Base-by-base conservation (phyloP, 176 grass and related monocot genomes). In the Carex parvula region DNA sequence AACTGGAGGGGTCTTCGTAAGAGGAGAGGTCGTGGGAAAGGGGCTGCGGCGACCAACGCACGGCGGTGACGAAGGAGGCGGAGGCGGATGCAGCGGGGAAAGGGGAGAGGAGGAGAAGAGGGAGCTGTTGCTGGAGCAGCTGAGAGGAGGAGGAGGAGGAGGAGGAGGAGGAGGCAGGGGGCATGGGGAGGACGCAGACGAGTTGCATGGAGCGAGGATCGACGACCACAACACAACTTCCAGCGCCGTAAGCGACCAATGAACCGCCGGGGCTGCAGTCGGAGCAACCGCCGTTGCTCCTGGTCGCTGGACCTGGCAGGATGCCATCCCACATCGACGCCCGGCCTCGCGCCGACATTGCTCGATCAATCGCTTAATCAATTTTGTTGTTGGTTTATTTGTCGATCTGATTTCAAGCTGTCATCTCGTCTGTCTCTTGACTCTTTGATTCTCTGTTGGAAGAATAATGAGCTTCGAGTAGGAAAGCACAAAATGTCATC, bases 201-300 rank as follows among this genome's bases (percentile, higher is more conserved):
- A 95, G 89, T 85, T 95, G 95, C 91, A 98, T 94, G 82, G 95
- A 95, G 39, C 91, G 92, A 83, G 95, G 91, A 73, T 98, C 95
- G 13, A 87, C 73, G 61, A 98, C 79, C 16, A 93, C 92, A 48
- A 98, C 83, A 82, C 92, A 93, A 89, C 95, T 98, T 0, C 95
- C 95, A 12, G 95, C 95, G 11, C 95, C 95, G 85, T 95, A 94
- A 11, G 95, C 95, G 48, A 98, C 86, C 61, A 98, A 89, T 48
- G 64, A 14, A 4, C 95, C 95, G 57, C 87, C n/a, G 62, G 89
- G 77, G 89, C 91, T 98, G 80, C 84, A 94, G 85, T 98, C 95
- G 84, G 92, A 82, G 82, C 91, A 93, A 26, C 92, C 92, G 79
- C 92, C 92, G 83, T 98, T 98, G 83, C 91, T 87, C n/a, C 95